Percentiles rank a stretch among this genome's conserved stretches.
Conservation (phyloP, 805 yeast species). For the Saturnispora halmiae region DNA sequence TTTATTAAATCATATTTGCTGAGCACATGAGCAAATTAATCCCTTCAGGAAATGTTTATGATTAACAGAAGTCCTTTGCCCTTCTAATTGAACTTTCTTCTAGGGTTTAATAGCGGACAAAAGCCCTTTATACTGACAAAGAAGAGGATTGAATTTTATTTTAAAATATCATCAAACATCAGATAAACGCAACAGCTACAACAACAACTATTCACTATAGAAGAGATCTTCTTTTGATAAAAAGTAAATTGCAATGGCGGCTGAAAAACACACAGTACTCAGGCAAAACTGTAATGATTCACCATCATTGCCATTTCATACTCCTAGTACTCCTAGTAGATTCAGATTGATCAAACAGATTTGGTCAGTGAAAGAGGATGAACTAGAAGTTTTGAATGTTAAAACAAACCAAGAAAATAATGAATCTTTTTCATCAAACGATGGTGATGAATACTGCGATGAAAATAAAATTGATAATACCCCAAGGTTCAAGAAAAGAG, state of each 20-base stretch:
- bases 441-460: too few relatives aligned
- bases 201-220: not conserved
- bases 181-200: not conserved
- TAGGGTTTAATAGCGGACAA: not conserved
- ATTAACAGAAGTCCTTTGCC: not conserved
- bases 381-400: too few relatives aligned
- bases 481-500: conserved; percentile 3
- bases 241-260: not conserved
- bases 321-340: not conserved
- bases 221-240: not conserved
- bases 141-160: not conserved
- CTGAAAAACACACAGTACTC: not conserved
- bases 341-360: not conserved
- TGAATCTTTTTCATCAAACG: not conserved
- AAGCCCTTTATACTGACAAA: not conserved
- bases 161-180: not conserved
- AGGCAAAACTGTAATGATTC: not conserved
- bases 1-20: not conserved
- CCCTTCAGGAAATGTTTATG: not conserved
- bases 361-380: not conserved
- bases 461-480: not conserved
- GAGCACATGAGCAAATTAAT: conserved; percentile 3
- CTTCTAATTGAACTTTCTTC: not conserved
- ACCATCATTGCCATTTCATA: not conserved
- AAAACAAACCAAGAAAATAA: not conserved